Percentiles rank a stretch among this genome's conserved stretches.
phyloP scores from a whole-genome alignment of 176 grass and related monocot genomes.

The Areca catechu region DNA sequence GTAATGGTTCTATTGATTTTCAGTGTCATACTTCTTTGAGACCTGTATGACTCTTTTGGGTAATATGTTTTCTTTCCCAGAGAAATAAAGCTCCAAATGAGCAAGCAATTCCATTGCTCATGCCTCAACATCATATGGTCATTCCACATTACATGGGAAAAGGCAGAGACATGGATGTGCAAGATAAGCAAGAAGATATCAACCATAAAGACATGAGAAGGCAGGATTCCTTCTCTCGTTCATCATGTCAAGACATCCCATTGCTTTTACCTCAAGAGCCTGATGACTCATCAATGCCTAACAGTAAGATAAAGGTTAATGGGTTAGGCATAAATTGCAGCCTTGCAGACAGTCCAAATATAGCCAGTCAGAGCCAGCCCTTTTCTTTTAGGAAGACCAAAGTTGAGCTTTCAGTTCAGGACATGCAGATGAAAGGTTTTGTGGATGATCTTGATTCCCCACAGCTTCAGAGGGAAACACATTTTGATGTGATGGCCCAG shows the following conservation, averaged over 20 bases:
- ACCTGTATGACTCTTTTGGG: neutral
- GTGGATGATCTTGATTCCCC: conserved; percentile 58
- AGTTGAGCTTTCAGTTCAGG: conserved; percentile 59
- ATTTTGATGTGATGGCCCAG: conserved; percentile 31
- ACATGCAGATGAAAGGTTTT: conserved; percentile 93
- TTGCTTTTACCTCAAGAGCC: conserved; percentile 82
- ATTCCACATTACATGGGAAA: conserved; percentile 77
- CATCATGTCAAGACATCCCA: conserved; percentile 58
- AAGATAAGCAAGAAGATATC: conserved; percentile 37
- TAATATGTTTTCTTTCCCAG: conserved; percentile 22
- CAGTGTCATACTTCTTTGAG: too few relatives aligned
- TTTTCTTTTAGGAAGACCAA: conserved; percentile 63
- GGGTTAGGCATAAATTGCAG: conserved; percentile 28
- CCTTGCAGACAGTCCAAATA: conserved; percentile 37
- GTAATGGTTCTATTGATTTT: neutral
- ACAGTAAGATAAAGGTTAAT: conserved; percentile 38
- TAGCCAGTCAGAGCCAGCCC: conserved; percentile 51
- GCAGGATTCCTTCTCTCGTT: conserved; percentile 14
- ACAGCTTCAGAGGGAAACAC: conserved; percentile 27
- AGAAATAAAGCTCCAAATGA: conserved; percentile 98
- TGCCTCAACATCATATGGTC: conserved; percentile 98
- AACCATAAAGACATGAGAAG: conserved; percentile 28
- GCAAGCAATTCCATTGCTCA: conserved; percentile 86
- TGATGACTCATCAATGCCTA: conserved; percentile 43
- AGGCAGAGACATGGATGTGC: conserved; percentile 53